phyloP scores from a whole-genome alignment of 148 eudicot species.

The Mesembryanthemum crystallinum region DNA sequence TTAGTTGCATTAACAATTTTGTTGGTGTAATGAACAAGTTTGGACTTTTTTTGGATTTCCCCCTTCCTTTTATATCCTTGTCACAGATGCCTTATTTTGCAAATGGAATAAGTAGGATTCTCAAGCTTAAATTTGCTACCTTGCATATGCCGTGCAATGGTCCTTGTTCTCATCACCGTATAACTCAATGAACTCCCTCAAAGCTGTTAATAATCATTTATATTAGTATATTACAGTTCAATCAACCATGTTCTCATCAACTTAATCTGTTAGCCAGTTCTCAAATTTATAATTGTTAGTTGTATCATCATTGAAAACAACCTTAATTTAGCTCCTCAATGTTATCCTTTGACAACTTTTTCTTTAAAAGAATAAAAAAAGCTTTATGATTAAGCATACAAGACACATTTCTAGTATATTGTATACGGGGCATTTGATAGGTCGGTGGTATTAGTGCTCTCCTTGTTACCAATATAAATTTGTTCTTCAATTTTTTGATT shows the following conservation, averaged over 20 bases:
- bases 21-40: background rate
- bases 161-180: too few relatives aligned
- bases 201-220: background rate
- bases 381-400: background rate
- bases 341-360: background rate
- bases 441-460: background rate
- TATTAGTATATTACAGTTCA: background rate
- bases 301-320: background rate
- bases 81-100: background rate
- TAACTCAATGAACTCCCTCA: background rate
- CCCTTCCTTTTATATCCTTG: background rate
- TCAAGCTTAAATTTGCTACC: background rate
- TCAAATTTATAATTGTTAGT: background rate
- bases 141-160: background rate
- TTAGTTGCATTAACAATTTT: slow-evolving; percentile 14
- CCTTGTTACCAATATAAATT: background rate
- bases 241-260: too few relatives aligned
- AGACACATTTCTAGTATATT: background rate
- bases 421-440: background rate
- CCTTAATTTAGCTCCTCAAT: background rate
- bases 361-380: background rate
- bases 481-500: background rate
- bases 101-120: background rate
- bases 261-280: background rate
- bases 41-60: background rate